Percentiles rank a stretch among this genome's conserved stretches.
Evolutionary conservation across 345 rosid species (phyloP).

Genomic region (Moringa oleifera): DNA sequence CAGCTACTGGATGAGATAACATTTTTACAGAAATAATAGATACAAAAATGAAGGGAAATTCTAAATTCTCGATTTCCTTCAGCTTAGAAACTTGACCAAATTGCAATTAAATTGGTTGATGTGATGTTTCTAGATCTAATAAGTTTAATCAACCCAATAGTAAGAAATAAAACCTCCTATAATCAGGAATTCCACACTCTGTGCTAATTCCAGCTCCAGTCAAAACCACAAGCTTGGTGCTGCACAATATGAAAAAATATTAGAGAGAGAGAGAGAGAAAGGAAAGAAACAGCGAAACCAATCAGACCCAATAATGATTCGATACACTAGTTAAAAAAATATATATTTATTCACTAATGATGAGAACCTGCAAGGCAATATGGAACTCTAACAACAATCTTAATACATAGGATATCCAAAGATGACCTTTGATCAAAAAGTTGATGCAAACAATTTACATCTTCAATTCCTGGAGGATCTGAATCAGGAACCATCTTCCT

Average conservation of each 20-base stretch:
- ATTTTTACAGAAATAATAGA: too few relatives aligned
- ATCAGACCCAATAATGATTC: background rate
- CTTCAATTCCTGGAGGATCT: conserved; percentile 62
- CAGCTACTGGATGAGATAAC: too few relatives aligned
- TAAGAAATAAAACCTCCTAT: conserved; percentile 58
- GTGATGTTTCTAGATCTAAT: background rate
- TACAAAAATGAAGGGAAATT: background rate
- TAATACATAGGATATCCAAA: background rate
- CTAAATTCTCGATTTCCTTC: background rate
- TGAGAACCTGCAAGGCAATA: background rate
- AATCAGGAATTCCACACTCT: conserved; percentile 95
- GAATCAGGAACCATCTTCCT: conserved; percentile 72
- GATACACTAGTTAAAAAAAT: background rate
- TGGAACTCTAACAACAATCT: background rate
- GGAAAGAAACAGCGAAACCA: background rate
- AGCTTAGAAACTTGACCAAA: background rate
- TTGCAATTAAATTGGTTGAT: background rate
- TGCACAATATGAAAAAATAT: conserved; percentile 26
- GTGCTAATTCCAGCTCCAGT: conserved; percentile 97
- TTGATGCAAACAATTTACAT: conserved; percentile 49
- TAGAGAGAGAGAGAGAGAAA: too few relatives aligned
- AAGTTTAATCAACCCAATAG: background rate
- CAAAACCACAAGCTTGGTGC: conserved; percentile 64
- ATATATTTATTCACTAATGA: background rate
- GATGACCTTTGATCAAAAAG: conserved; percentile 65